Conservation (phyloP, 371 early-diverging fungal species). For the Mucor piriformis region DNA sequence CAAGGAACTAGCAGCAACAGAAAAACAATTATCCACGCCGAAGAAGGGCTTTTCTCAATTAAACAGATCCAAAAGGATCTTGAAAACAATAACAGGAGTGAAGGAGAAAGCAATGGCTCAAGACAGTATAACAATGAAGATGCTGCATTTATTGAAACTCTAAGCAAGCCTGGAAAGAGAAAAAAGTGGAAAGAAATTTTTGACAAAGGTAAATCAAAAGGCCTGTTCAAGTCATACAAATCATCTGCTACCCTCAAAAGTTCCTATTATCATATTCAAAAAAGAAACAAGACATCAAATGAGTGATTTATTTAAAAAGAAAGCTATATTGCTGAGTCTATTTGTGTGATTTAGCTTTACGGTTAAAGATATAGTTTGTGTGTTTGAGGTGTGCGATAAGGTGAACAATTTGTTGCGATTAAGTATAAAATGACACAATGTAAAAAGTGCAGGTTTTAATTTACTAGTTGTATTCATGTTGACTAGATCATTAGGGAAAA, state of each 20-base stretch:
- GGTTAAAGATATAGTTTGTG: slow-evolving; percentile 13
- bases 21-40: too few species aligned
- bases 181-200: slow-evolving; percentile 10
- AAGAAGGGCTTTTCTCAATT: too few species aligned
- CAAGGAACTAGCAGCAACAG: too few species aligned
- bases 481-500: slow-evolving; percentile 9
- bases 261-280: slow-evolving; percentile 10
- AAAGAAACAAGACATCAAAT: slow-evolving; percentile 14
- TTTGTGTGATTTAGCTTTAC: slow-evolving; percentile 9
- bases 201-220: slow-evolving; percentile 12
- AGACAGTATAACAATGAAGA: slow-evolving; percentile 4
- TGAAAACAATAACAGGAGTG: background rate
- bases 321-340: slow-evolving; percentile 2
- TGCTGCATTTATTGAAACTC: slow-evolving; percentile 12
- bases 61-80: too few species aligned
- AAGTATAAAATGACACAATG: slow-evolving; percentile 20
- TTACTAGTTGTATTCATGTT: background rate
- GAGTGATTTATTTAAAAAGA: slow-evolving; percentile 11
- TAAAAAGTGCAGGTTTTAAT: slow-evolving; percentile 1
- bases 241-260: slow-evolving; percentile 9
- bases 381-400: slow-evolving; percentile 5
- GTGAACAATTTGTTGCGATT: slow-evolving; percentile 12
- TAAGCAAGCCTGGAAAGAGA: slow-evolving; percentile 10
- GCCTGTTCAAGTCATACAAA: slow-evolving; percentile 9
- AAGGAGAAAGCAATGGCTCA: background rate